A percentile compares a stretch with the other conserved stretches of the same genome.
phyloP scores from a whole-genome alignment of 306 rosid species.

The Mucuna pruriens region DNA sequence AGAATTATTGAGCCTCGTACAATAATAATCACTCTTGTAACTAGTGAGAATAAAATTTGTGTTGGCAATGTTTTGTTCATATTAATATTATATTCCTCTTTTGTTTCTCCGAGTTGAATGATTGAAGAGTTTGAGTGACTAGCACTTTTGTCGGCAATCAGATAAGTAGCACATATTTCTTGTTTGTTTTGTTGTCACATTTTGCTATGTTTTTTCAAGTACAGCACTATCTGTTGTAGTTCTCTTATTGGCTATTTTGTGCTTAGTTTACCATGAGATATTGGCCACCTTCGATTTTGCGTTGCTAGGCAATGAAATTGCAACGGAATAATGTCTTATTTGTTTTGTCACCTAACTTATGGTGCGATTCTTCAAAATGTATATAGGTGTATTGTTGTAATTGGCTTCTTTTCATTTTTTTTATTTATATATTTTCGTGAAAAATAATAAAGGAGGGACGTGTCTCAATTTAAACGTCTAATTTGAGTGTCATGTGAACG shows the following conservation, averaged over 20 bases:
- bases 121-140: slow-evolving; percentile 30
- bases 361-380: neutral
- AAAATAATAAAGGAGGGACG: neutral
- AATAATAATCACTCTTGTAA: slow-evolving; percentile 10
- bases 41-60: neutral
- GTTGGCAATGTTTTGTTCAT: slow-evolving; percentile 19
- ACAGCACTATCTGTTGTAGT: slow-evolving; percentile 25
- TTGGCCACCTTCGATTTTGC: neutral
- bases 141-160: neutral
- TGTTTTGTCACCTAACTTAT: neutral
- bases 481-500: neutral
- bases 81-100: neutral
- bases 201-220: slow-evolving; percentile 15
- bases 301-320: neutral
- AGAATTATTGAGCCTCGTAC: slow-evolving; percentile 8
- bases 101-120: neutral
- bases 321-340: slow-evolving; percentile 10
- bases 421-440: neutral
- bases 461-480: neutral
- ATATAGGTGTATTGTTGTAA: neutral
- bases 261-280: neutral
- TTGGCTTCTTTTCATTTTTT: neutral
- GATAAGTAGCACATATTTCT: slow-evolving; percentile 15
- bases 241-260: slow-evolving; percentile 36
- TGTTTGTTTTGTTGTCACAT: slow-evolving; percentile 13